These are phyloP conservation scores for Aspergillus fumigatiaffinis DNA, from an alignment of 2,329 filamentous ascomycete species.

Conservation along the genomic window DNA sequence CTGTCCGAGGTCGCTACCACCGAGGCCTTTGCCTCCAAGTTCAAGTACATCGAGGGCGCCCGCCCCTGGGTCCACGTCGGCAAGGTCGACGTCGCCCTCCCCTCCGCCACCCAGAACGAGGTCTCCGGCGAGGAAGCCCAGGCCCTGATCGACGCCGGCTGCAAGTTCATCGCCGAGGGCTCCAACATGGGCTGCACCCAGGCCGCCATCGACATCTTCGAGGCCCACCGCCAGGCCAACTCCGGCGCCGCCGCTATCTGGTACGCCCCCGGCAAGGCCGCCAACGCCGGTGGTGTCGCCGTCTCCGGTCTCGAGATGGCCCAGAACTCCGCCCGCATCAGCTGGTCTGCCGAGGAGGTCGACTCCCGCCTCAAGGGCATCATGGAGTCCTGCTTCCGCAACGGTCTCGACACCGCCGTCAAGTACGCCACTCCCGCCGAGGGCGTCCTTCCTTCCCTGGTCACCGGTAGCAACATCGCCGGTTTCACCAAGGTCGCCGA, in stretches of 20 bases:
- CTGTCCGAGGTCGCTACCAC: conserved; percentile 67
- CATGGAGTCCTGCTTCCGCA: conserved; percentile 91
- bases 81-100: conserved; percentile 85
- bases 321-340: conserved; percentile 85
- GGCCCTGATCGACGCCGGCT: conserved; percentile 70
- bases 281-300: conserved; percentile 95
- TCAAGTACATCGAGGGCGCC: conserved; percentile 81
- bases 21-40: conserved; percentile 57
- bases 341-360: conserved; percentile 86
- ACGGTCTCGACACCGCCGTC: conserved; percentile 83
- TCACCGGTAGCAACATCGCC: conserved; percentile 94
- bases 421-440: conserved; percentile 76
- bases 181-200: conserved; percentile 99
- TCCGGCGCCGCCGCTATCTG: conserved; percentile 71
- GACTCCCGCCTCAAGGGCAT: conserved; percentile 86
- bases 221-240: conserved; percentile 64
- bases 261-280: conserved; percentile 96
- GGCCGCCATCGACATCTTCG: conserved; percentile 90
- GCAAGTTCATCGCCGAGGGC: conserved; percentile 87
- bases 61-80: conserved; percentile 90
- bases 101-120: conserved; percentile 96
- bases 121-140: conserved; percentile 87
- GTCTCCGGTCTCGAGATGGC: conserved; percentile 99
- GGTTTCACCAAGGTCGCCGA: conserved; percentile 94
- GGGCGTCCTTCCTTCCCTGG: conserved; percentile 81